Evolutionary conservation across 1,139 yeast genomes (phyloP), one percentile per base, ranked within the genome.

Genomic region (Blastobotrys indianensis): DNA sequence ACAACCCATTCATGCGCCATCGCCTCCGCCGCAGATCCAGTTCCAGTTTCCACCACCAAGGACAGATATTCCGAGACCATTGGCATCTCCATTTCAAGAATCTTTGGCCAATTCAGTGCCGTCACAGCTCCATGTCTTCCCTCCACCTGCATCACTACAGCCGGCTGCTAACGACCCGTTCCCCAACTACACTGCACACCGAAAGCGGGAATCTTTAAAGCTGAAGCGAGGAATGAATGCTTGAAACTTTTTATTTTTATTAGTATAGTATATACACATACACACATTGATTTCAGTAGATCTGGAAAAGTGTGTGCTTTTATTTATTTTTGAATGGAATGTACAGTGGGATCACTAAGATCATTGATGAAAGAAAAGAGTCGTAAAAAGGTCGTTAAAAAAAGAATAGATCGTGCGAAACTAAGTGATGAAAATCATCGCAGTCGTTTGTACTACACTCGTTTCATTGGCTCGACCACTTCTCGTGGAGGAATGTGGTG

Each of bases 131-230:
- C 44, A 32, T 36, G 45, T 29, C 33, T 44, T 35, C 45, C 34
- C 25, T 34, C 44, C 23, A 30, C 47, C 37, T 40, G n/a, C n/a
- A n/a, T 36, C 37, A 38, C 25, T 33, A 15, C 36, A 13, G 29
- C 32, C 2, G 25, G 25, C 25, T 20, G 25, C 25, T 9, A 13
- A 15, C 3, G 40, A 42, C 15, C 45, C 45, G 10, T 36, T 12
- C 32, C 40, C 40, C 9, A 43, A 10, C 35, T 23, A 17, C 15
- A 48, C 51, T 2, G 56, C 66, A 3, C 62, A 62, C 51, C 51
- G 68, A n/a, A 64, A 64, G 51, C 58, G 67, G 30, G 67, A 64
- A 48, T 60, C 65, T 37, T 49, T 64, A 46, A 57, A 65, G 39
- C 55, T 63, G 55, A 63, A 63, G 53, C 62, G 68, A 30, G 66